Base-by-base conservation (phyloP, 2,329 filamentous ascomycete species). In the Triangularia setosa region DNA sequence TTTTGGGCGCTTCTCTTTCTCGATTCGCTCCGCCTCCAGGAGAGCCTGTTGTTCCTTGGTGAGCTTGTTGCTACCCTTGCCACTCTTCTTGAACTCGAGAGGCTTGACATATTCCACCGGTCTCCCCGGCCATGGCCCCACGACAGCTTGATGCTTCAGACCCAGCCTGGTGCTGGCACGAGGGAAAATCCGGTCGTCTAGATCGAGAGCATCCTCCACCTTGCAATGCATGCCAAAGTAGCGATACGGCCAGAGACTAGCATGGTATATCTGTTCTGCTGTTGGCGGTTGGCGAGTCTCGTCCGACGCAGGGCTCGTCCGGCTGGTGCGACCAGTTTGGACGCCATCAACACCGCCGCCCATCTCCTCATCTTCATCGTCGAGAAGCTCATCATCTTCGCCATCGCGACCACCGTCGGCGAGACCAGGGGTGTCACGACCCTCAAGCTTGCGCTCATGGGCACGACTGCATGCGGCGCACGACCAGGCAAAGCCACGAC, bases 181-280 rank as follows among this genome's bases (percentile, higher is more conserved):
- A 8, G 95, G 95, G 74, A 98, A 98, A 69, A 99, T 98, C 68
- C 95, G 89, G 76, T 99, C 95, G 73, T 99, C 95, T 74, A 97
- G 96, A 75, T 99, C 95, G 28, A 99, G 81, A 0, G 92, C 95
- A 79, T 99, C 95, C 76, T 98, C 93, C 0, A 95, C 90, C 69
- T 93, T 91, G 78, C 93, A 97, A 78, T 99, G 95, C 70, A 97
- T 93, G 40, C 95, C 95, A 6, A 99, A 80, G 76, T 99, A 99
- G 66, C 95, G 87, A 80, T 95, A 98, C 1, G 93, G 93, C 95
- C 95, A 99, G 73, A 97, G 86, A 72, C 92, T 95, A 30, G 94
- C 93, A 70, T 97, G 90, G 64, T 95, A 92, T 64, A 94, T 90
- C 75, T 98, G 94, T 73, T 96, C 93, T 63, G 90, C 86, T 0